Base-by-base conservation (phyloP, 2,329 filamentous ascomycete species). In the Penicillium sp. region DNA sequence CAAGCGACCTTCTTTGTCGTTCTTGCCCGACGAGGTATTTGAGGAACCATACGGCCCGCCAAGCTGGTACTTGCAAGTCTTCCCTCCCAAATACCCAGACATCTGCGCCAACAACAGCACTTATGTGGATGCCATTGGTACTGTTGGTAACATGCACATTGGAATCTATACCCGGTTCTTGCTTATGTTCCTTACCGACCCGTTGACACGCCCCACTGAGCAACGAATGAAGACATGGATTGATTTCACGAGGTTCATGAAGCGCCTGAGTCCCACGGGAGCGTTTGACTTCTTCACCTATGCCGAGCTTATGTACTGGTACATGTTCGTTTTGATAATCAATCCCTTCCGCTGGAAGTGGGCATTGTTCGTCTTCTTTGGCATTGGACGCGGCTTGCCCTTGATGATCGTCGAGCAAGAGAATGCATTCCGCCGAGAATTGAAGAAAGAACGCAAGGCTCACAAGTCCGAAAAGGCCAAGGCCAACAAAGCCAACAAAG, bases 301-400 rank as follows among this genome's bases (percentile, higher is more conserved):
- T 65, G 81, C 89, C 0, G 91, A 96, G 72, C 76, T 95, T 47
- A 68, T 94, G 4, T 95, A 90, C 79, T 95, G 91, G 91, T 94
- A 93, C 61, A 70, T 85, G 5, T 95, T 94, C 67, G 88, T 88
- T 53, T 85, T 93, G 40, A 76, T 82, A 4, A 82, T 94, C 64
- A 95, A 95, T 67, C 91, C 91, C 0, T 95, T 95, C 72, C 79
- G 91, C 8, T 95, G 91, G 90, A 95, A 95, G 77, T 95, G 91
- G 91, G 89, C 87, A 0, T 69, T 86, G 0, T 95, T 95, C 68
- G 90, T 95, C 14, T 86, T 95, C 64, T 88, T 88, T 56, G 91
- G 91, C 0, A 70, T 93, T 29, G 90, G 89, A 0, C 79, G 83
- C 42, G 78, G 78, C 18, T 68, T 94, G 44, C 91, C 91, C 0